Evolutionary conservation across 768 basidiomycete genomes (phyloP).

Genomic region (Mycena metata): DNA sequence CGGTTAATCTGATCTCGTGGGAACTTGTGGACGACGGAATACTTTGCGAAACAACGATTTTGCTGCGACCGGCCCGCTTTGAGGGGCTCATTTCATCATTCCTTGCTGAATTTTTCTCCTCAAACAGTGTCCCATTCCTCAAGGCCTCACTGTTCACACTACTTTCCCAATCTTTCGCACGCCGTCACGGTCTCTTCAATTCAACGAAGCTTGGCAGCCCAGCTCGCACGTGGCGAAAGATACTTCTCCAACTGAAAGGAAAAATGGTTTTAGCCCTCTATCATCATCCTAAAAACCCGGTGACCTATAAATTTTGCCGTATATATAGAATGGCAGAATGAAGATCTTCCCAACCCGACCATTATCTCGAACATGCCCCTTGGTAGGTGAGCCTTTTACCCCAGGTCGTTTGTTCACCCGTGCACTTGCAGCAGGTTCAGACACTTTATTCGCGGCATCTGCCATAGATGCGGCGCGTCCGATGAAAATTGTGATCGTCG

Average conservation of each 20-base stretch:
- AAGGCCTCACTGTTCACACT: too few species aligned
- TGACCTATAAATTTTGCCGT: not conserved
- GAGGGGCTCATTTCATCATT: too few species aligned
- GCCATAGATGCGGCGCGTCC: conserved; percentile 66
- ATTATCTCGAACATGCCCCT: not conserved
- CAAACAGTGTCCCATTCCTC: too few species aligned
- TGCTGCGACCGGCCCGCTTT: too few species aligned
- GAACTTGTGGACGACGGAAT: too few species aligned
- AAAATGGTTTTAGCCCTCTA: not conserved
- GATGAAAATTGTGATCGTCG: conserved; percentile 68
- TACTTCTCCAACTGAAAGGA: not conserved
- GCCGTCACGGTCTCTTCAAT: too few species aligned
- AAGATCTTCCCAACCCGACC: not conserved
- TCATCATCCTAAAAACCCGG: conserved; percentile 2
- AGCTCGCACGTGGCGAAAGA: too few species aligned
- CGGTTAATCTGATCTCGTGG: too few species aligned
- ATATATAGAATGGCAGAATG: not conserved
- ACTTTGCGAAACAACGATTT: too few species aligned
- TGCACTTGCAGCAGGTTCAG: conserved; percentile 2
- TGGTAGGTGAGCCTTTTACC: conserved; percentile 1
- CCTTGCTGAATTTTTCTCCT: too few species aligned
- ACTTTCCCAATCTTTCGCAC: too few species aligned
- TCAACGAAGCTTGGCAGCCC: too few species aligned
- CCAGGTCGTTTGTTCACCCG: not conserved
- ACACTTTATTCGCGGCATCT: conserved; percentile 18